Conservation (phyloP, 371 early-diverging fungal species). For the Mortierella sp. region DNA sequence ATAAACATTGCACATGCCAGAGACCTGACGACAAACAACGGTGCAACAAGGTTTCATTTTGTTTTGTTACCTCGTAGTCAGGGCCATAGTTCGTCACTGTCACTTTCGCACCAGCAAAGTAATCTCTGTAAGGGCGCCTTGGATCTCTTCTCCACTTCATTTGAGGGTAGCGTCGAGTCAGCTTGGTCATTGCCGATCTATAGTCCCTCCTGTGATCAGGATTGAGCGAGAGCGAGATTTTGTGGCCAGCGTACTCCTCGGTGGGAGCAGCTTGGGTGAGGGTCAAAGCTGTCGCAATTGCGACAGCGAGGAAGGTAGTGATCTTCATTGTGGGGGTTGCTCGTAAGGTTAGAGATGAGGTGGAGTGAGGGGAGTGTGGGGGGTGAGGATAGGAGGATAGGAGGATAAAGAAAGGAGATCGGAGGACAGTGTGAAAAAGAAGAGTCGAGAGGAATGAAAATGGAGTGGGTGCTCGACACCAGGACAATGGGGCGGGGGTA, state of each 20-base stretch:
- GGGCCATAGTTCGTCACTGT: background rate
- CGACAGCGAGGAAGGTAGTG: slow-evolving; percentile 14
- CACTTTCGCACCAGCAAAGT: background rate
- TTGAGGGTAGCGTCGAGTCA: slow-evolving; percentile 22
- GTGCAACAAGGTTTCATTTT: too few relatives aligned
- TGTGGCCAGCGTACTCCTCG: background rate
- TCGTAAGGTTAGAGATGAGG: too few relatives aligned
- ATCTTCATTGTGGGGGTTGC: slow-evolving; percentile 21
- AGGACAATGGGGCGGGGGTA: too few relatives aligned
- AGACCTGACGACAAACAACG: too few relatives aligned
- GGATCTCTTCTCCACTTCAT: background rate
- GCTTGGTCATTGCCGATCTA: slow-evolving; percentile 23
- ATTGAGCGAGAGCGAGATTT: slow-evolving; percentile 15
- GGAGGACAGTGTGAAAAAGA: too few relatives aligned
- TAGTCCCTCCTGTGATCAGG: slow-evolving; percentile 25
- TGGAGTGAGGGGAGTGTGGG: too few relatives aligned
- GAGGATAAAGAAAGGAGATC: too few relatives aligned
- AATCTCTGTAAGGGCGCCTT: slow-evolving; percentile 5
- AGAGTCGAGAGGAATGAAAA: too few relatives aligned
- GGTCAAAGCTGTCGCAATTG: background rate
- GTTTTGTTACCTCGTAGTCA: slow-evolving; percentile 4
- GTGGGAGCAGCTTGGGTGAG: slow-evolving; percentile 21
- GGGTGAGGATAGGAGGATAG: too few relatives aligned
- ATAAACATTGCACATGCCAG: background rate
- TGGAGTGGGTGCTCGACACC: too few relatives aligned